These are phyloP conservation scores for Suillus subluteus DNA, from an alignment of 768 basidiomycete genomes.

Conservation along the genomic window DNA sequence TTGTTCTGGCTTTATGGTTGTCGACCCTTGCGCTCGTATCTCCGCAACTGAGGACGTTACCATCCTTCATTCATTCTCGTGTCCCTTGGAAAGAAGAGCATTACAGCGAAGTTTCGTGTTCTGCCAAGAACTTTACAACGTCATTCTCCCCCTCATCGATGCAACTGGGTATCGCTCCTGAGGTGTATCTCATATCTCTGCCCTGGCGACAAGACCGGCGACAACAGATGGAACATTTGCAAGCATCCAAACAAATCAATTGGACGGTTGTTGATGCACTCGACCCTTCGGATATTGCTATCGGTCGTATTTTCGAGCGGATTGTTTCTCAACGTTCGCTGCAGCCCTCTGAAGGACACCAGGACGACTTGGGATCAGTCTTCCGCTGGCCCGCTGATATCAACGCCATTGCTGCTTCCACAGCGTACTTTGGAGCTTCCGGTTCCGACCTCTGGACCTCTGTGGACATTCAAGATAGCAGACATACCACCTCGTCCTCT, in stretches of 20 bases:
- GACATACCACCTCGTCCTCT: conserved; percentile 6
- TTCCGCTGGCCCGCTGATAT: conserved; percentile 47
- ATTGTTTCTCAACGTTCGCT: conserved; percentile 41
- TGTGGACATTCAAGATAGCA: neutral
- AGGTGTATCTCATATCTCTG: conserved; percentile 64
- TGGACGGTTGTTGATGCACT: conserved; percentile 62
- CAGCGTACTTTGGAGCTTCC: conserved; percentile 12
- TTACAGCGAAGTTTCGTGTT: neutral
- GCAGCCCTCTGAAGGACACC: conserved; percentile 13
- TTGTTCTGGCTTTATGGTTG: neutral
- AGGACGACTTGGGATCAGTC: conserved; percentile 1
- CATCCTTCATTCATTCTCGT: neutral
- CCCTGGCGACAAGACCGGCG: conserved; percentile 58
- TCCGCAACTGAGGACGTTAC: neutral
- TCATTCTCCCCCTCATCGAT: neutral
- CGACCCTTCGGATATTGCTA: conserved; percentile 40
- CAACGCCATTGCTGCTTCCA: conserved; percentile 27
- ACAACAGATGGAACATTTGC: conserved; percentile 58
- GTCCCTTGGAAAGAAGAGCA: neutral
- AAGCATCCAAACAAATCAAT: conserved; percentile 45
- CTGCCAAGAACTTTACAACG: neutral
- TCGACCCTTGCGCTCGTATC: neutral
- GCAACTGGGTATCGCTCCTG: conserved; percentile 42
- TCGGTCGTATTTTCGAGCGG: conserved; percentile 46
- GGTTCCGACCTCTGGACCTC: conserved; percentile 29